Percentiles rank a stretch among this genome's conserved stretches.
Evolutionary conservation across 1,139 yeast species (phyloP).

Genomic region (Lodderomyces parapsilosis): DNA sequence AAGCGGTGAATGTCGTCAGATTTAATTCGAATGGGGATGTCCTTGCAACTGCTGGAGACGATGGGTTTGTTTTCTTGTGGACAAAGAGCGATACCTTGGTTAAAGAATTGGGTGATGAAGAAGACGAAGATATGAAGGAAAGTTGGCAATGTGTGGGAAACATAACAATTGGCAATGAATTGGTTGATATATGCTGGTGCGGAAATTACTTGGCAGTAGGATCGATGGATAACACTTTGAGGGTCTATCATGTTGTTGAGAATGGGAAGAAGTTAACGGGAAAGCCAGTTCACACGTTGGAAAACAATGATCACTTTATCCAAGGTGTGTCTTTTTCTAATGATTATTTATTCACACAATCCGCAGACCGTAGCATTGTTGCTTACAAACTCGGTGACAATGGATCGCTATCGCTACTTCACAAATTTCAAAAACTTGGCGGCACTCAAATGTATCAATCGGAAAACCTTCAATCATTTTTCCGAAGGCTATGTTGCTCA

Average conservation of each 20-base stretch:
- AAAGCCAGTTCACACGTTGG: conserved; percentile 56
- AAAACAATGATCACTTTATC: conserved; percentile 82
- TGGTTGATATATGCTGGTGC: conserved; percentile 3
- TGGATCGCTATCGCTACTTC: conserved; percentile 8
- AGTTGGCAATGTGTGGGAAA: conserved; percentile 51
- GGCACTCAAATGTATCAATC: conserved; percentile 58
- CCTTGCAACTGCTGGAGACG: conserved; percentile 93
- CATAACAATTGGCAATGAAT: conserved; percentile 38
- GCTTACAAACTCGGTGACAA: conserved; percentile 38
- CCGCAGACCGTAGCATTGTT: conserved; percentile 83
- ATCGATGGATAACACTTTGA: conserved; percentile 81
- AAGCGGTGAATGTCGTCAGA: conserved; percentile 89
- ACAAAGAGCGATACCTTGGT: conserved; percentile 51
- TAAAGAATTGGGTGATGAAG: conserved; percentile 49
- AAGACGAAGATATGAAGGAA: conserved; percentile 55
- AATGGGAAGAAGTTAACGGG: conserved; percentile 44
- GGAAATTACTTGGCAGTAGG: conserved; percentile 77
- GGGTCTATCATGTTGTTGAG: conserved; percentile 50
- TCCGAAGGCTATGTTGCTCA: conserved; percentile 78
- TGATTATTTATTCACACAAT: conserved; percentile 71
- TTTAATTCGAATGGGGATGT: conserved; percentile 66
- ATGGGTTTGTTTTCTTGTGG: conserved; percentile 87
- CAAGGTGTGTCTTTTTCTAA: conserved; percentile 64
- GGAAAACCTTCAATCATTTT: conserved; percentile 86
- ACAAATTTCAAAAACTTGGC: conserved; percentile 25